Base-by-base conservation (phyloP, 768 basidiomycete species). In the Chalciporus pseudorubinellus region DNA sequence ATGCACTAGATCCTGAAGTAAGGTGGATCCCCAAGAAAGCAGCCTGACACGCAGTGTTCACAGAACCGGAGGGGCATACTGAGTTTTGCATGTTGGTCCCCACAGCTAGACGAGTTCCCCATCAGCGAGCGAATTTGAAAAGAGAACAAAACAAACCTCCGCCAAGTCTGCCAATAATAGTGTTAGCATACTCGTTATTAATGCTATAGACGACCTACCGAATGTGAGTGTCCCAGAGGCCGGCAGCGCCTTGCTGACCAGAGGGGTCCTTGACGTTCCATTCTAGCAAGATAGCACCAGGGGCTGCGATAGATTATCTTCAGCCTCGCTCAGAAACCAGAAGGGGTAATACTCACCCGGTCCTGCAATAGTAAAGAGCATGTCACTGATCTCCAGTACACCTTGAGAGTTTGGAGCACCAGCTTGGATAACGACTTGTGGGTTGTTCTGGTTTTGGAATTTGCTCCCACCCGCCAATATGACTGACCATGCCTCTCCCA, bases 11-110 rank as follows among this genome's bases (percentile, higher is more conserved):
- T 26, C 59, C 59, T 4, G 72, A 22, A 0, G 77, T 84, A 22
- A 91, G 63, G 60, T 90, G 84, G 11, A 91, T 68, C 6, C 70
- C 79, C 49, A 89, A 57, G 72, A 84, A 90, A 4, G 85, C 82
- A 26, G 84, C 83, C 21, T 75, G 74, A 57, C 89, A 89, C 7
- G 64, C 63, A 18, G 71, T 54, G 41, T 69, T 70, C 31, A 70
- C 70, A 28, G 69, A 64, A 9, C 76, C 77, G 21, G 67, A 67
- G 3, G 76, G 73, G 50, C 82, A 84, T 20, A 70, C 65, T 1
- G 57, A 39, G 13, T 39, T 24, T 56, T 83, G 74, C 39, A 84
- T 60, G 47, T 83, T 76, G 11, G 80, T 82, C 3, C 83, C 83
- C 13, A 66, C 69, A 54, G 76, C 81, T 81, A 55, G 8, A 31